Base-by-base conservation (phyloP, 768 basidiomycete species). In the Amanita pseudoporphyria region DNA sequence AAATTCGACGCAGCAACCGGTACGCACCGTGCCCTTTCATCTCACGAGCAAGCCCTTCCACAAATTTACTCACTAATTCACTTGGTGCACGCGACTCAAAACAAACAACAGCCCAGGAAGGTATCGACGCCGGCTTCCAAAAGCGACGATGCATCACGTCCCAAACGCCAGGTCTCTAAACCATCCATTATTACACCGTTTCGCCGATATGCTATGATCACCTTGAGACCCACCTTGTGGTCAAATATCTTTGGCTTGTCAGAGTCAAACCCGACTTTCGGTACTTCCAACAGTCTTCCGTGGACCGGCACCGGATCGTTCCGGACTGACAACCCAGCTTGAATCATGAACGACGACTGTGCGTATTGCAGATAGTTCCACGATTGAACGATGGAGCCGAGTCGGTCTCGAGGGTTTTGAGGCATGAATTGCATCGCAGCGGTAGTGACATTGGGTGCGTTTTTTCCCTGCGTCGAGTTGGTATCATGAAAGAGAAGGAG, bases 91-190 rank as follows among this genome's bases (percentile, higher is more conserved):
- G 28, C 2, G 39, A 42, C 21, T 31, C 50, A 9, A 51, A 51
- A 13, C 22, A 44, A 12, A 51, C 10, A 3, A 51, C 50, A 0
- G 44, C 45, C 50, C 50, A 51, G 5, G 21, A 12, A 6, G 16
- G 10, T 3, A 51, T 3, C 22, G 16, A 14, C 2, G 33, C 42
- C 9, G 50, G 35, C 10, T 12, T 38, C 18, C n/a, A 45, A 30
- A 51, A 45, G 26, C 31, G 26, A n/a, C 14, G 33, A 2, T 33
- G 19, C 50, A 45, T 51, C 6, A 51, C 42, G 13, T 51, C 44
- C 50, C 50, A 51, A 22, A 51, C 50, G 9, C 50, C 50, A 28
- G 42, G 33, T 44, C 18, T 26, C 35, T 47, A 24, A 5, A 26
- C 6, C n/a, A 31, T 31, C 22, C 4, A 14, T 6, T 22, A 14